Base-by-base conservation (phyloP, 2,329 filamentous ascomycete species). In the Ceratocystis papillata region DNA sequence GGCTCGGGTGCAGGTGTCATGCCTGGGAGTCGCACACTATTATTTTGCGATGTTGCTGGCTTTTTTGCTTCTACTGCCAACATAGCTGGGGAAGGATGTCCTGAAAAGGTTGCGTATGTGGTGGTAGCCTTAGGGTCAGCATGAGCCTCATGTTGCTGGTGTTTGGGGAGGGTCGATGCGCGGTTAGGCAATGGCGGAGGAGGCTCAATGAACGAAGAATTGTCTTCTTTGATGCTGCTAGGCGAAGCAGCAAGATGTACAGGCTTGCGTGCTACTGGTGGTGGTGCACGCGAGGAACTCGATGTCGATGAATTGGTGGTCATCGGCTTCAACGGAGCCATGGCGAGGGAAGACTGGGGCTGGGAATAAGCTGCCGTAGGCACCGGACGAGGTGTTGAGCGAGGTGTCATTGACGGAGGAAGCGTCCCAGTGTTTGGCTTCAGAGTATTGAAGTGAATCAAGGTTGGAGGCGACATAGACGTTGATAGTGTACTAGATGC, bases 221-320 rank as follows among this genome's bases (percentile, higher is more conserved):
- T 44, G 45, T 53, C 28, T 62, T 64, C 59, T 44, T 65, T 64
- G 62, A 37, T 65, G 37, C 33, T 68, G 68, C 30, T 72, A 37
- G 46, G 65, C 37, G 70, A 67, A 70, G 74, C 74, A 17, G 75
- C 70, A 3, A 85, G 77, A 69, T 84, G 81, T 1, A 81, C 78
- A 1, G 86, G 86, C 70, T 88, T 88, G 72, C 79, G 82, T 25
- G 85, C 86, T 62, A 88, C 77, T 0, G 81, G 81, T 4, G 82
- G 83, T 4, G 82, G 83, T n/a, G 80, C 72, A 70, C 41, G 74
- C 74, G 53, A 71, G 69, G 53, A 72, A 70, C 63, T 73, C 69
- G 73, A 74, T 46, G 70, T 66, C 48, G 74, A 73, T 1, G 78
- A 77, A 2, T 74, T 72, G 20, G 73, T 70, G 2, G 76, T 75